Conservation (phyloP, 2,329 filamentous ascomycete genomes). For the Cytospora chrysosperma region DNA sequence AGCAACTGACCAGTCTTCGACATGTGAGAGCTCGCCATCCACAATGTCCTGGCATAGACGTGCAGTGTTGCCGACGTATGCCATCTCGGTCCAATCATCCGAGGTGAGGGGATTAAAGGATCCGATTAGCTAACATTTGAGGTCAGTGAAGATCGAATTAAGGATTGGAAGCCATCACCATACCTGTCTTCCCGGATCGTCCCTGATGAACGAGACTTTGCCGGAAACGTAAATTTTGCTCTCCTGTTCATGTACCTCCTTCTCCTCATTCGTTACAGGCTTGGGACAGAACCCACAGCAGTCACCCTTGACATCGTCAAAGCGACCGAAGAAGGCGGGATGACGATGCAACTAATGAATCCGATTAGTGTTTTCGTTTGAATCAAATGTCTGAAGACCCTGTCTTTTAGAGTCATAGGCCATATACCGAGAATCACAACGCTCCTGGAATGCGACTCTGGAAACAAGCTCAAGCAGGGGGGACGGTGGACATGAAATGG, state of each 20-base stretch:
- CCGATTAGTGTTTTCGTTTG: too few species aligned
- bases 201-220: slow-evolving; percentile 69
- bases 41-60: slow-evolving; percentile 79
- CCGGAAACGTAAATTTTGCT: slow-evolving; percentile 75
- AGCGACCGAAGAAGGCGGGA: slow-evolving; percentile 79
- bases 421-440: too few species aligned
- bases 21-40: slow-evolving; percentile 67
- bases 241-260: slow-evolving; percentile 69
- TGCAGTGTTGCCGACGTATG: slow-evolving; percentile 78
- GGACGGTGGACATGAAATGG: too few species aligned
- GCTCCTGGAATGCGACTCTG: too few species aligned
- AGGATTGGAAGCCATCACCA: not conserved
- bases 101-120: slow-evolving; percentile 79
- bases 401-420: too few species aligned
- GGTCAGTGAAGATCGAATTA: not conserved
- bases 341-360: slow-evolving; percentile 67
- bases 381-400: too few species aligned
- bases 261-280: slow-evolving; percentile 68
- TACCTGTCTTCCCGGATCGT: slow-evolving; percentile 74
- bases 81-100: slow-evolving; percentile 88
- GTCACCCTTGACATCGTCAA: slow-evolving; percentile 72
- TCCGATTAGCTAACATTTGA: slow-evolving; percentile 46
- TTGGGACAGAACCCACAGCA: slow-evolving; percentile 79
- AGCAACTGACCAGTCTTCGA: slow-evolving; percentile 58
- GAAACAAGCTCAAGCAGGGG: too few species aligned